A percentile compares a stretch with the other conserved stretches of the same genome.
These are phyloP conservation scores for Leptographium lundbergii DNA, from an alignment of 2,329 filamentous ascomycete species.

Conservation along the genomic window DNA sequence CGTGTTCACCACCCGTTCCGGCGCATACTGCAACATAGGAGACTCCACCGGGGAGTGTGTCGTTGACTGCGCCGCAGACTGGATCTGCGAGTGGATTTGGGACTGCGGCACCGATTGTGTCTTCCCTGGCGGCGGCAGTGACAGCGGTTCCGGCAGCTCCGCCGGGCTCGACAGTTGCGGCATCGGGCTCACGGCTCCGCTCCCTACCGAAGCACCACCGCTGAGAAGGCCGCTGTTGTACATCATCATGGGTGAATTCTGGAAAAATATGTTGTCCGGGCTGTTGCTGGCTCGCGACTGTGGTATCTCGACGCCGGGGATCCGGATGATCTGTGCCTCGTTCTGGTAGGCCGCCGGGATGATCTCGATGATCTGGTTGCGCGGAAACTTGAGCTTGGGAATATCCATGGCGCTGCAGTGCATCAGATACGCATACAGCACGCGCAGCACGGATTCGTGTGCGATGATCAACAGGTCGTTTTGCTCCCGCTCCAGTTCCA, in stretches of 20 bases:
- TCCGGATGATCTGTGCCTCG: constrained; percentile 79
- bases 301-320: constrained; percentile 46
- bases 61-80: constrained; percentile 6
- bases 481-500: constrained; percentile 92
- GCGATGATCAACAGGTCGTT: constrained; percentile 97
- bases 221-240: constrained; percentile 26
- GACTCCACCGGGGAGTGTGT: constrained; percentile 2
- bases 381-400: constrained; percentile 81
- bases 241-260: constrained; percentile 65
- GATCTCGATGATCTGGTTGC: constrained; percentile 97
- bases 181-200: constrained; percentile 30
- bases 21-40: constrained; percentile 19
- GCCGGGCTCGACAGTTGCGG: constrained; percentile 33
- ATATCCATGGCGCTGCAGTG: constrained; percentile 94
- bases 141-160: constrained; percentile 24
- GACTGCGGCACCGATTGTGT: constrained; percentile 1
- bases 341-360: constrained; percentile 97
- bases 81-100: constrained; percentile 4
- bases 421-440: constrained; percentile 96
- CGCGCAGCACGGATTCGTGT: constrained; percentile 92
- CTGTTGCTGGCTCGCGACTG: constrained; percentile 7
- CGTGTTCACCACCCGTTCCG: constrained; percentile 37
- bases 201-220: constrained; percentile 17
- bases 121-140: constrained; percentile 7
- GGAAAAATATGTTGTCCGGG: constrained; percentile 22